Percentiles rank a stretch among this genome's conserved stretches.
Conservation (phyloP, 2,329 filamentous ascomycete genomes). For the Diaporthe velutina region DNA sequence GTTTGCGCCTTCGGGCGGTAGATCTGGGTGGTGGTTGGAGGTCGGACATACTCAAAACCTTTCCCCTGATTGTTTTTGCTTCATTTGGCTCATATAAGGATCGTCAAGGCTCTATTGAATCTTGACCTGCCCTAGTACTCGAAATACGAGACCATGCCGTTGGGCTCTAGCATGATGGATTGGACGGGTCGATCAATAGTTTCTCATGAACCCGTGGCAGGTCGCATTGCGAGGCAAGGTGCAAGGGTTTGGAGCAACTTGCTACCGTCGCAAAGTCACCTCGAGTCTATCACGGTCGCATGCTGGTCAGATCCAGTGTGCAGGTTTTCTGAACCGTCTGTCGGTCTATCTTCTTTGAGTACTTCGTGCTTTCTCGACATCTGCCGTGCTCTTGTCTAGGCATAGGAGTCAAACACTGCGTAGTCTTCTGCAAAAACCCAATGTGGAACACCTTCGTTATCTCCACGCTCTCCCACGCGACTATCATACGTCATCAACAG, state of each 20-base stretch:
- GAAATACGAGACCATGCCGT: background rate
- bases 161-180: background rate
- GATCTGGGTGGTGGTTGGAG: slow-evolving; percentile 52
- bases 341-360: slow-evolving; percentile 9
- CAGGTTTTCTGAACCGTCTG: background rate
- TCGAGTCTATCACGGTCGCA: background rate
- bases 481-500: slow-evolving; percentile 14
- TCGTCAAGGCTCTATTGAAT: slow-evolving; percentile 13
- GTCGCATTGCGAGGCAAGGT: slow-evolving; percentile 20
- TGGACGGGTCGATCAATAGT: slow-evolving; percentile 1
- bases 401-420: background rate
- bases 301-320: background rate
- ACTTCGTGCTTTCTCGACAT: slow-evolving; percentile 16
- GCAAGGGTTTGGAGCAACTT: slow-evolving; percentile 1
- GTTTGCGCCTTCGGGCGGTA: slow-evolving; percentile 57
- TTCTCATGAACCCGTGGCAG: background rate
- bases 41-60: slow-evolving; percentile 56
- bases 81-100: slow-evolving; percentile 1
- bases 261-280: slow-evolving; percentile 13
- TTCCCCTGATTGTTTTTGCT: background rate
- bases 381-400: background rate
- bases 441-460: background rate
- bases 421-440: background rate
- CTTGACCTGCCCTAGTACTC: background rate
- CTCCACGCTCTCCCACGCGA: background rate